These are phyloP conservation scores for Fusarium metavorans DNA, from an alignment of 2,329 filamentous ascomycete species.

Conservation along the genomic window DNA sequence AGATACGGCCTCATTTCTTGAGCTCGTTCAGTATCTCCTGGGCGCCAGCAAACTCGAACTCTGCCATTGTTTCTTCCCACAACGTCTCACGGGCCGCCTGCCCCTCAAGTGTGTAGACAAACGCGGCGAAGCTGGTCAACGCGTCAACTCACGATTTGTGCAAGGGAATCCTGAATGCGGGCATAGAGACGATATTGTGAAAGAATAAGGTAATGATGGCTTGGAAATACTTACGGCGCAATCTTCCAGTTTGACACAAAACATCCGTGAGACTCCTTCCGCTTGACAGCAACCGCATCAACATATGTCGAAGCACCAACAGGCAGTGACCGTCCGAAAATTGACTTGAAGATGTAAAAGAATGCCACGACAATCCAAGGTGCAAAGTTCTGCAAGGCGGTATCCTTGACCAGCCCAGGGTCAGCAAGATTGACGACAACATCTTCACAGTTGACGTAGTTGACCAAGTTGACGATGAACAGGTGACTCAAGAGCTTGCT, in stretches of 20 bases:
- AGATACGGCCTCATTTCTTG: neutral
- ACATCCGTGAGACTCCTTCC: neutral
- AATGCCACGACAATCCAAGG: neutral
- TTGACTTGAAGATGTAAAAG: neutral
- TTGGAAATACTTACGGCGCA: neutral
- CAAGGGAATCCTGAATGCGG: no score
- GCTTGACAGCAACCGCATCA: neutral
- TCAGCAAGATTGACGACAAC: neutral
- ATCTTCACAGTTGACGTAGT: neutral
- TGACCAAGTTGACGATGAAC: neutral
- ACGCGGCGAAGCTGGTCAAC: neutral
- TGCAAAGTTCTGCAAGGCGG: neutral
- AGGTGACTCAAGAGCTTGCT: neutral
- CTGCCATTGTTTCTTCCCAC: neutral
- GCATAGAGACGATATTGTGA: accelerated
- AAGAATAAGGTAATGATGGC: no score
- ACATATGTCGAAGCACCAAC: neutral
- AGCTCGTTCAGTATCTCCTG: neutral
- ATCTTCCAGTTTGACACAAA: neutral
- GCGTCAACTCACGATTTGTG: neutral
- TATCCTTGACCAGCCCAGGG: neutral
- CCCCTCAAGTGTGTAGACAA: neutral
- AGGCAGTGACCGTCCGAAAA: neutral
- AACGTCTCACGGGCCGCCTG: neutral
- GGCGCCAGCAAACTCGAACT: neutral